Conservation (phyloP, 345 rosid genomes). For the Bretschneidera sinensis region DNA sequence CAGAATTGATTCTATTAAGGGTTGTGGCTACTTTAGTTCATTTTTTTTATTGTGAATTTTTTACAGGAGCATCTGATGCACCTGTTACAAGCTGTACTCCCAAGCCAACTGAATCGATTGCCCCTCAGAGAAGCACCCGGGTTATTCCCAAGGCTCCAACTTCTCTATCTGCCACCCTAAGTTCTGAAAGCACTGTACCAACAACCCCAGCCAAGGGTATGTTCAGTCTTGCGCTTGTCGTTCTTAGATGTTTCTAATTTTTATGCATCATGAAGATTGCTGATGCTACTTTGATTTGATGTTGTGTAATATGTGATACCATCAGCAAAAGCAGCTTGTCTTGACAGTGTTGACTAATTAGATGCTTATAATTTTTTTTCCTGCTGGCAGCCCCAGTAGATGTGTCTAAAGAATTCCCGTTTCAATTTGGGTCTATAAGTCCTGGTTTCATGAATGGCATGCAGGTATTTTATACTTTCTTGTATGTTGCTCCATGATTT, state of each 20-base stretch:
- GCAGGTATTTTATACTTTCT: slow-evolving; percentile 41
- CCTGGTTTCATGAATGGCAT: slow-evolving; percentile 77
- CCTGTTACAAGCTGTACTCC: slow-evolving; percentile 29
- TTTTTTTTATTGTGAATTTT: neutral
- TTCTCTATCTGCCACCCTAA: slow-evolving; percentile 66
- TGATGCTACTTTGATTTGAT: neutral
- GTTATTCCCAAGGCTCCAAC: slow-evolving; percentile 79
- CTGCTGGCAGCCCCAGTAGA: slow-evolving; percentile 42
- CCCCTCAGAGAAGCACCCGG: slow-evolving; percentile 37
- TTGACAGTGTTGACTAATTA: neutral
- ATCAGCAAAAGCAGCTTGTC: neutral
- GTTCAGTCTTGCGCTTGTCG: neutral
- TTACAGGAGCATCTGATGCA: slow-evolving; percentile 43
- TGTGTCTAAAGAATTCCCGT: slow-evolving; percentile 56
- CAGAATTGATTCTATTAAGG: neutral
- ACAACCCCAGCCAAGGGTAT: slow-evolving; percentile 57
- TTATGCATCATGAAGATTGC: neutral
- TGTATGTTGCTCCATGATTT: neutral
- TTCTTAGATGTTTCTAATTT: neutral
- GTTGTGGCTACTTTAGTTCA: neutral
- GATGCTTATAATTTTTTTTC: slow-evolving; percentile 8
- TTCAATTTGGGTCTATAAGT: slow-evolving; percentile 86
- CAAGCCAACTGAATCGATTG: slow-evolving; percentile 39
- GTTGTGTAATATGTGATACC: neutral
- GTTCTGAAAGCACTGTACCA: slow-evolving; percentile 29